Conservation (phyloP, 768 basidiomycete species). For the Suillus luteus region DNA sequence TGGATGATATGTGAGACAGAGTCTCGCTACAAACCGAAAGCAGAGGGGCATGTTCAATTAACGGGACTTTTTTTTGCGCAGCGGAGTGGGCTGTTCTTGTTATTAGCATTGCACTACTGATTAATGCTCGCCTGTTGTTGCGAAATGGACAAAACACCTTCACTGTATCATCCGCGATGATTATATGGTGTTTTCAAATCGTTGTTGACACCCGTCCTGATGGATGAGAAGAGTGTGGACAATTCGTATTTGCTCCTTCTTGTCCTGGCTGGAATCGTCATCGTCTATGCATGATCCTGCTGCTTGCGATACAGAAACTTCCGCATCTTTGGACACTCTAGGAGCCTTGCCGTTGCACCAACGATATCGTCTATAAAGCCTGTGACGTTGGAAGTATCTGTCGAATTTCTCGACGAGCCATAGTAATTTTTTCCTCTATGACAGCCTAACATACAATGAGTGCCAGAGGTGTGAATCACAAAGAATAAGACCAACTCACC, state of each 20-base stretch:
- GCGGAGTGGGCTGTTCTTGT: neutral
- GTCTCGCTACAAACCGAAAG: neutral
- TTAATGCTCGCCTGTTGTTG: neutral
- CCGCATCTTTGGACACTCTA: neutral
- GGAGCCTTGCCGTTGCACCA: neutral
- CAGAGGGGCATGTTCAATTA: neutral
- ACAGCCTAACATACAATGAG: constrained; percentile 42
- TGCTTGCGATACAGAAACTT: neutral
- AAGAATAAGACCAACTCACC: constrained; percentile 38
- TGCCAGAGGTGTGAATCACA: neutral
- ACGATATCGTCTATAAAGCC: neutral
- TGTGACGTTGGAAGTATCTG: constrained; percentile 49
- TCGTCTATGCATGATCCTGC: neutral
- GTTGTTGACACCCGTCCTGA: neutral
- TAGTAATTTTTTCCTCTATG: constrained; percentile 62
- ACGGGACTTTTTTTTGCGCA: neutral
- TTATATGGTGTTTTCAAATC: neutral
- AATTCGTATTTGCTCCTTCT: neutral
- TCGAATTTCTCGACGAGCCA: constrained; percentile 60
- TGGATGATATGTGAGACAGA: neutral
- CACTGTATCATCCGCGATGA: neutral
- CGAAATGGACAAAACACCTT: neutral
- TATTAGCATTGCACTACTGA: neutral
- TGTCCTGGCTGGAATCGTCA: neutral
- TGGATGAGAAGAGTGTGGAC: neutral